phyloP scores from a whole-genome alignment of 2,329 filamentous ascomycete species.

The Cladosporium sp. region DNA sequence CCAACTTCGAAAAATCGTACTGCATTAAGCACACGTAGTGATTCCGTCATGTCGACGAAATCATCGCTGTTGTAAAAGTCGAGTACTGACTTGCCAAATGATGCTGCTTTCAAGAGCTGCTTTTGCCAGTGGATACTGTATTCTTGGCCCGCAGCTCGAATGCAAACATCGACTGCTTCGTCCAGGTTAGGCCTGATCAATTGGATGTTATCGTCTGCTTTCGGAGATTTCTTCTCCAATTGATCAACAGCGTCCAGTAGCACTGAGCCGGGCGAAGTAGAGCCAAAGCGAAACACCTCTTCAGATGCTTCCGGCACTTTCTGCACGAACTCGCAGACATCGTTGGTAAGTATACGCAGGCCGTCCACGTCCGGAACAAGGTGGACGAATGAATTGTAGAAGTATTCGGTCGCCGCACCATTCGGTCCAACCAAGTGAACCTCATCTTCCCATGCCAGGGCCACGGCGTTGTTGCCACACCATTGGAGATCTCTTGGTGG shows the following conservation, averaged over 20 bases:
- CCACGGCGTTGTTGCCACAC: slow-evolving; percentile 91
- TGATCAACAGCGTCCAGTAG: slow-evolving; percentile 87
- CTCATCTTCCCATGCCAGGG: slow-evolving; percentile 97
- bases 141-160: slow-evolving; percentile 89
- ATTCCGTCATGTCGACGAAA: slow-evolving; percentile 98
- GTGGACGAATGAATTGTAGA: slow-evolving; percentile 88
- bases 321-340: slow-evolving; percentile 96
- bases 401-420: slow-evolving; percentile 65
- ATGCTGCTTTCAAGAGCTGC: slow-evolving; percentile 88
- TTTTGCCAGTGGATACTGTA: slow-evolving; percentile 92
- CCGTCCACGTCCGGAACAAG: slow-evolving; percentile 84
- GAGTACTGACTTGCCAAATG: slow-evolving; percentile 93
- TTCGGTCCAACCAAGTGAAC: slow-evolving; percentile 87
- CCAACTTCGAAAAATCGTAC: slow-evolving; percentile 88
- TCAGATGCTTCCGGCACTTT: slow-evolving; percentile 68
- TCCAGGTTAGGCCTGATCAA: slow-evolving; percentile 81
- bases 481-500: slow-evolving; percentile 84
- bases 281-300: slow-evolving; percentile 83
- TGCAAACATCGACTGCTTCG: slow-evolving; percentile 89
- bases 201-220: slow-evolving; percentile 96
- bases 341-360: slow-evolving; percentile 83
- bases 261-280: slow-evolving; percentile 85
- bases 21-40: slow-evolving; percentile 84
- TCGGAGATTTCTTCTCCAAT: slow-evolving; percentile 87
- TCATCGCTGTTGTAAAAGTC: slow-evolving; percentile 98